Conservation (phyloP, 331 rosid genomes). For the Arachis monticola region DNA sequence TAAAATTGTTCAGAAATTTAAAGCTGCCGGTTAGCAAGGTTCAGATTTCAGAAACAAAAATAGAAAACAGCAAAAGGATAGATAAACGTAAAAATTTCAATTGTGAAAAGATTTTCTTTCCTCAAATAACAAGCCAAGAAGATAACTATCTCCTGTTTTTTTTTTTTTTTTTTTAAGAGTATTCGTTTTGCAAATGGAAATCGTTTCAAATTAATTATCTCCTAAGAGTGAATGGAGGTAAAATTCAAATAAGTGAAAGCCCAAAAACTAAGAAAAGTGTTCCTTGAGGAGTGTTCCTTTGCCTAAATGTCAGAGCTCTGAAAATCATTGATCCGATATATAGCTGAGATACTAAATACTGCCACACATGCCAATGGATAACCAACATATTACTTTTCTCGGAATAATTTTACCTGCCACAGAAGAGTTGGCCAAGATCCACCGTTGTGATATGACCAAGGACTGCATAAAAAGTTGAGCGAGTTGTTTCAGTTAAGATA, state of each 20-base stretch:
- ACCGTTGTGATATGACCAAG: slow-evolving; percentile 98
- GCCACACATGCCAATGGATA: slow-evolving; percentile 14
- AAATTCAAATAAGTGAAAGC: no score
- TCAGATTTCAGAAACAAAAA: slow-evolving; percentile 5
- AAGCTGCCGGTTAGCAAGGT: slow-evolving; percentile 17
- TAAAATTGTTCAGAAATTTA: slow-evolving; percentile 22
- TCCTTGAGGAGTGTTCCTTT: background rate
- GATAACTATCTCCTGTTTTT: background rate
- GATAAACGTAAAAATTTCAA: background rate
- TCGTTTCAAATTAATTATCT: background rate
- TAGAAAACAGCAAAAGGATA: background rate
- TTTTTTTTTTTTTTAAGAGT: no score
- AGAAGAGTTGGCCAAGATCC: slow-evolving; percentile 99
- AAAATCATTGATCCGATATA: background rate
- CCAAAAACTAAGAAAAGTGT: background rate
- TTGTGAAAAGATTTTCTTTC: background rate
- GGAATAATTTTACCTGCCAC: slow-evolving; percentile 80
- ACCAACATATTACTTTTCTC: slow-evolving; percentile 20
- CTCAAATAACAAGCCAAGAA: slow-evolving; percentile 21
- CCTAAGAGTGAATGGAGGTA: no score
- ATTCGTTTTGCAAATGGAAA: background rate
- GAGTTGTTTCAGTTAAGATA: slow-evolving; percentile 32
- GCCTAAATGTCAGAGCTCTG: background rate
- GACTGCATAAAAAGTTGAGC: slow-evolving; percentile 60
- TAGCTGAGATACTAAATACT: slow-evolving; percentile 17